phyloP scores from a whole-genome alignment of 495 filamentous ascomycete species.

The Penicillium daleae region DNA sequence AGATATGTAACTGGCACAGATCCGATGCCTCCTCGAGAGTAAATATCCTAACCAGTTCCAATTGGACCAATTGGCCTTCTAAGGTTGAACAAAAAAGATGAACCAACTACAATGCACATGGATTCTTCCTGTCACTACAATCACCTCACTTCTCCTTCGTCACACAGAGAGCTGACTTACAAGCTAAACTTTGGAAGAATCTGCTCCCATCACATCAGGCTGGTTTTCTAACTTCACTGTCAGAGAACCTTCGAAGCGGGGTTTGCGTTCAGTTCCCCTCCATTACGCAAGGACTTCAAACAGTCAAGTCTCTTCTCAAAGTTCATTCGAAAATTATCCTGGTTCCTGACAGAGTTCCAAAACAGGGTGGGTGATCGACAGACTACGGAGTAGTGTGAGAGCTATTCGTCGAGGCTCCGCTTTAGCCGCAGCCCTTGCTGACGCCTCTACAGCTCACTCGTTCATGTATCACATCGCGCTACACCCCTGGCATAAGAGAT shows the following conservation, averaged over 20 bases:
- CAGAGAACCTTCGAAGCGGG: not conserved
- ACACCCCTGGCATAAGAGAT: slow-evolving; percentile 23
- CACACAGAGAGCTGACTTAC: not conserved
- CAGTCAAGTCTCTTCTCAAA: not conserved
- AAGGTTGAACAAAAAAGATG: no score
- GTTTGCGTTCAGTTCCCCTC: not conserved
- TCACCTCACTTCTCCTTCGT: not conserved
- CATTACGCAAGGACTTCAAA: slow-evolving; percentile 16
- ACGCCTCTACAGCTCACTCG: slow-evolving; percentile 2
- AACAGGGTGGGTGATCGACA: slow-evolving; percentile 10
- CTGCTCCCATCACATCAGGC: not conserved
- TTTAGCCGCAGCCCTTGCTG: slow-evolving; percentile 24
- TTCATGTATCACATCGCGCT: slow-evolving; percentile 9
- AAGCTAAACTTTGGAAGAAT: no score
- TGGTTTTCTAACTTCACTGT: not conserved
- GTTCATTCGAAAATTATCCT: not conserved
- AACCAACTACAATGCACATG: not conserved
- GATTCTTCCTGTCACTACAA: no score
- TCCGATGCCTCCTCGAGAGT: no score
- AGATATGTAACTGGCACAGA: no score
- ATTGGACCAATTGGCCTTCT: no score
- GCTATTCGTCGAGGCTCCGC: slow-evolving; percentile 8
- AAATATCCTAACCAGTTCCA: no score
- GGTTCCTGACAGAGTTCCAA: not conserved
- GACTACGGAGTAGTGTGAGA: slow-evolving; percentile 5